Evolutionary conservation across 805 yeast genomes (phyloP), one percentile per base, ranked within the genome.

Genomic region (Tetrapisispora phaffii): DNA sequence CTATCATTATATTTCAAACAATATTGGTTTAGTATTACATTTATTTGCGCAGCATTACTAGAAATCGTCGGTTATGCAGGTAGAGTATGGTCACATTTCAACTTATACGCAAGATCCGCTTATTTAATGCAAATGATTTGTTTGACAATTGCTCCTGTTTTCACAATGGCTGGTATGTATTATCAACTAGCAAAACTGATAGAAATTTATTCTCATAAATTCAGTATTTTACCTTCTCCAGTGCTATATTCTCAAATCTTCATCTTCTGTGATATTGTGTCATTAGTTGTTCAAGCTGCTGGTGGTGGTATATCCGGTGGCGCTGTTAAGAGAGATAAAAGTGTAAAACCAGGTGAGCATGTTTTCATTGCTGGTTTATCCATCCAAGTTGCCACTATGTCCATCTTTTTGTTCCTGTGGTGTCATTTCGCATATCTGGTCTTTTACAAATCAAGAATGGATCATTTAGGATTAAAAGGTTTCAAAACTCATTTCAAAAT

Each of bases 81-180:
- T 5, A 66, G 95, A 44, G 57, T 73, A 1, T 52, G 74, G 47
- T 71, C 81, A 2, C 69, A 72, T 21, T 52, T 59, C 38, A 58
- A 74, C 50, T 56, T 61, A 2, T 35, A 51, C 15, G 57, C 65
- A 32, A 51, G 63, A 36, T 60, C 71, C 41, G 67, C 70, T 24
- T 87, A 71, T 56, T 56, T 82, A 36, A 63, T 80, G 55, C 94
- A 87, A 61, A 74, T 82, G 52, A 74, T 80, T 45, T 71, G 80
- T 53, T 66, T 86, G 46, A 85, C 90, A 0, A 64, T 87, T 42
- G 90, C 85, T 0, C 96, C 96, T 0, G 86, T 85, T 19, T 84
- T 87, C 60, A 68, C 84, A 39, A 82, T 85, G 85, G 96, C 84
- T 4, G 95, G 90, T 2, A 70, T 87, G 4, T 88, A 87, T 64